phyloP scores from a whole-genome alignment of 1,284 basidiomycete genomes.

The Cryptococcus jaspeensis region DNA sequence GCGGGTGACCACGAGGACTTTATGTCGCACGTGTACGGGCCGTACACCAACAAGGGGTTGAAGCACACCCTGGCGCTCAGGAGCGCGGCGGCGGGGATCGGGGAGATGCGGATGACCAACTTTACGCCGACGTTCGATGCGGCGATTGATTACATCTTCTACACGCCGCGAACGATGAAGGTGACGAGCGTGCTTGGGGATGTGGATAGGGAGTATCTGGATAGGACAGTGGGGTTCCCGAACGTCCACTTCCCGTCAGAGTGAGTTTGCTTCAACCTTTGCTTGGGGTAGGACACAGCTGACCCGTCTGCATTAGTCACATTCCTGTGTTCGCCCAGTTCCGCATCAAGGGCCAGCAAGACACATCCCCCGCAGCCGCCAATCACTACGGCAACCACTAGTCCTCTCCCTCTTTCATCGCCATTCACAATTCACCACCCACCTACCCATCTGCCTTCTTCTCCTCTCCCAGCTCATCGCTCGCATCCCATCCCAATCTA shows the following conservation, averaged over 20 bases:
- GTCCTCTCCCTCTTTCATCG: no score
- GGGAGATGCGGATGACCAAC: constrained; percentile 82
- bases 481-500: no score
- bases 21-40: constrained; percentile 85
- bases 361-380: no score
- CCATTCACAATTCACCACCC: no score
- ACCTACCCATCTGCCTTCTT: no score
- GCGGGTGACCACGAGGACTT: constrained; percentile 85
- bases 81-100: constrained; percentile 72
- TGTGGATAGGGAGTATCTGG: constrained; percentile 80
- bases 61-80: constrained; percentile 76
- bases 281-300: constrained; percentile 46
- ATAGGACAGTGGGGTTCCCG: constrained; percentile 93
- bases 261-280: constrained; percentile 62
- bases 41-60: constrained; percentile 87
- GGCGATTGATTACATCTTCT: constrained; percentile 93
- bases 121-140: constrained; percentile 82
- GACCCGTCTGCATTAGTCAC: constrained; percentile 37
- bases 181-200: constrained; percentile 85
- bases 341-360: constrained; percentile 40
- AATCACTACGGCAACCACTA: no score
- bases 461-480: no score
- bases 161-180: constrained; percentile 72
- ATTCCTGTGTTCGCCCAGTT: constrained; percentile 53
- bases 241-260: constrained; percentile 95